These are phyloP conservation scores for Pseudoneurospora amorphoporcata DNA, from an alignment of 495 filamentous ascomycete genomes.

Conservation along the genomic window DNA sequence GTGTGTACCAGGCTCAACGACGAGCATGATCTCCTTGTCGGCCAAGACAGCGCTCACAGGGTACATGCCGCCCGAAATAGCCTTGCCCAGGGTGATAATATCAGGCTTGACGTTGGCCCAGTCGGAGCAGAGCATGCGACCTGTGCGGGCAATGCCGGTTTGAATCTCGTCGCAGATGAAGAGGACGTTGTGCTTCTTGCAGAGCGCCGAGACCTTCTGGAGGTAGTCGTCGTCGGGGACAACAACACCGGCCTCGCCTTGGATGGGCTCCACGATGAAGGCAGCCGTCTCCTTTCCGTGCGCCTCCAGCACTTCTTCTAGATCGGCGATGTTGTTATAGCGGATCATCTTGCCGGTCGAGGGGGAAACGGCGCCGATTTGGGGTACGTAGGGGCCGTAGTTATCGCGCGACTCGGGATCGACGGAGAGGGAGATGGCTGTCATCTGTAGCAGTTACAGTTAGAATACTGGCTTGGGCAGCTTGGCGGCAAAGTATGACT, in stretches of 20 bases:
- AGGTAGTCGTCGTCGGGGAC: conserved; percentile 91
- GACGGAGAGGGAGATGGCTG: conserved; percentile 85
- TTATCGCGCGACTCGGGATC: conserved; percentile 94
- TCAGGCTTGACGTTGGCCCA: conserved; percentile 95
- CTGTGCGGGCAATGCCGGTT: conserved; percentile 90
- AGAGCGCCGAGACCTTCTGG: conserved; percentile 66
- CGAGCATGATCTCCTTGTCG: conserved; percentile 87
- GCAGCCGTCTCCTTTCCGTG: conserved; percentile 82
- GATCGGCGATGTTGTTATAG: conserved; percentile 74
- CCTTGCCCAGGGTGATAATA: conserved; percentile 89
- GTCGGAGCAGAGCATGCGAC: conserved; percentile 83
- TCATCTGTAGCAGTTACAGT: conserved; percentile 49
- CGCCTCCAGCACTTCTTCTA: conserved; percentile 67
- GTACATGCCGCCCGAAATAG: conserved; percentile 97
- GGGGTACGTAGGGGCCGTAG: conserved; percentile 91
- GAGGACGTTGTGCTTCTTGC: conserved; percentile 87
- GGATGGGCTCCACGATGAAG: conserved; percentile 95
- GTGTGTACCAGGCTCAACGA: conserved; percentile 93
- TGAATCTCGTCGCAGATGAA: conserved; percentile 98
- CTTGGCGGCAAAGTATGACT: conserved; percentile 15
- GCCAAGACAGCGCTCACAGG: conserved; percentile 91
- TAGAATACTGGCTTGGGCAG: background rate
- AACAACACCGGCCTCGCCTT: conserved; percentile 95
- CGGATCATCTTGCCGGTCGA: conserved; percentile 67
- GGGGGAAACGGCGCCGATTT: conserved; percentile 69